Evolutionary conservation across 2,329 filamentous ascomycete species (phyloP), one percentile per base, ranked within the genome.

Genomic region (Xylaria sp.): DNA sequence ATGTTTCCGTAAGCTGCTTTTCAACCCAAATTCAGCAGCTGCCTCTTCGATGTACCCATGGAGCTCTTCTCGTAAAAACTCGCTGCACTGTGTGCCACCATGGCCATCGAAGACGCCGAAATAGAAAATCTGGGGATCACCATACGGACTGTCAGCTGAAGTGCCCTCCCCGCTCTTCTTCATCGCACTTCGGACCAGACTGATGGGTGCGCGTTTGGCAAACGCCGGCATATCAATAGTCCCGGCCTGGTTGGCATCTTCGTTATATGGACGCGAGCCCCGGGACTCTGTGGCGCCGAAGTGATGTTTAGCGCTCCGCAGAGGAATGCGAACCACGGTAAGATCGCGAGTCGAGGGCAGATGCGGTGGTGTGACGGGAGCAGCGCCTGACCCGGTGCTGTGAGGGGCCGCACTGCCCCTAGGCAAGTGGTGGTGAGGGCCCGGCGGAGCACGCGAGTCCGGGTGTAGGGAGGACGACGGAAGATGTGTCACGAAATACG

Each of bases 41-140:
- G 94, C 89, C 73, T 93, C 87, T 80, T 99, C 95, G 43, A 99
- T 90, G 79, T 98, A 98, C 10, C 89, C 88, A 79, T 98, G 96
- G 69, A 99, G 83, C 77, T 92, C 89, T 69, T 98, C 93, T 67
- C 90, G 87, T 73, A 98, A 81, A 75, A 97, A 98, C 20, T 91
- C 90, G 68, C 94, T 94, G 80, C 96, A 98, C 79, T 97, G 92
- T 23, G 85, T 88, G 23, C 96, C 96, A 10, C 96, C 96, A 82
- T 99, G 96, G 2, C 96, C 96, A 80, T 99, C 96, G 77, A 98
- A 99, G 1, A 98, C 90, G 1, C 89, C 94, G 85, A 98, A 99
- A 80, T 98, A 99, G 81, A 99, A 99, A 41, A 98, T 91, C 79
- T 98, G 95, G 1, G 95, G 95, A 78, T 98, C 95, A 2, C 95